Evolutionary conservation across 352 stramenopile genomes (phyloP).

Genomic region (Phytophthora meadii): DNA sequence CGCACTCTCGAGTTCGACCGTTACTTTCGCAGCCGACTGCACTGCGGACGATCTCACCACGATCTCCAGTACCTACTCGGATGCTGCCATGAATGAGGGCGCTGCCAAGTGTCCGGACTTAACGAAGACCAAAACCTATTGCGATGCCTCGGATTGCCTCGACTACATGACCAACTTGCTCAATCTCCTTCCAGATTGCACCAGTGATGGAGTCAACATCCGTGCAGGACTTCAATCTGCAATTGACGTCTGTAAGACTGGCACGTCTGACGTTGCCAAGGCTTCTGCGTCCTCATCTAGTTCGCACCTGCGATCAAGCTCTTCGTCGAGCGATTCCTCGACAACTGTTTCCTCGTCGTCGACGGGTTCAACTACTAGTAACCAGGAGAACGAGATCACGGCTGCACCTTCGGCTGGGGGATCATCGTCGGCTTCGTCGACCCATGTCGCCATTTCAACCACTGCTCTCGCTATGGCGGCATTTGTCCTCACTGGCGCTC

Average conservation of each 20-base stretch:
- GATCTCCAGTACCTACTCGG: slow-evolving; percentile 24
- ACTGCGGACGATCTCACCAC: slow-evolving; percentile 21
- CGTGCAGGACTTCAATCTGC: slow-evolving; percentile 17
- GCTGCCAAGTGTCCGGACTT: slow-evolving; percentile 16
- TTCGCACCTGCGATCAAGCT: not conserved
- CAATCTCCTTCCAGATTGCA: slow-evolving; percentile 32
- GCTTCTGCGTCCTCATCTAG: slow-evolving; percentile 1
- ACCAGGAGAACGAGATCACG: slow-evolving; percentile 17
- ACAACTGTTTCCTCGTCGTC: no score
- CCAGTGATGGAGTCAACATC: slow-evolving; percentile 30
- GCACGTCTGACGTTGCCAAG: slow-evolving; percentile 13
- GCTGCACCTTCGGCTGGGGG: slow-evolving; percentile 4
- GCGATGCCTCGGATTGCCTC: slow-evolving; percentile 21
- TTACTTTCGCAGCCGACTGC: slow-evolving; percentile 19
- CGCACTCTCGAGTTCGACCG: no score
- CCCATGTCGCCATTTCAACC: slow-evolving; percentile 7
- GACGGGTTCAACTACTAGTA: not conserved
- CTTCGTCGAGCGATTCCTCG: not conserved
- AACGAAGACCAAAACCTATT: slow-evolving; percentile 22
- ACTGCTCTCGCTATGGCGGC: not conserved
- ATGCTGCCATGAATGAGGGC: slow-evolving; percentile 14
- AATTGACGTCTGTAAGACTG: slow-evolving; percentile 26
- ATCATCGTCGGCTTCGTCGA: slow-evolving; percentile 17
- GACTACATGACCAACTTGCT: slow-evolving; percentile 21
- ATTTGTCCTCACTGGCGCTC: slow-evolving; percentile 5